A percentile compares a stretch with the other conserved stretches of the same genome.
Evolutionary conservation across 164 flowering plant genomes (phyloP).

Genomic region (Nymphaea thermarum): DNA sequence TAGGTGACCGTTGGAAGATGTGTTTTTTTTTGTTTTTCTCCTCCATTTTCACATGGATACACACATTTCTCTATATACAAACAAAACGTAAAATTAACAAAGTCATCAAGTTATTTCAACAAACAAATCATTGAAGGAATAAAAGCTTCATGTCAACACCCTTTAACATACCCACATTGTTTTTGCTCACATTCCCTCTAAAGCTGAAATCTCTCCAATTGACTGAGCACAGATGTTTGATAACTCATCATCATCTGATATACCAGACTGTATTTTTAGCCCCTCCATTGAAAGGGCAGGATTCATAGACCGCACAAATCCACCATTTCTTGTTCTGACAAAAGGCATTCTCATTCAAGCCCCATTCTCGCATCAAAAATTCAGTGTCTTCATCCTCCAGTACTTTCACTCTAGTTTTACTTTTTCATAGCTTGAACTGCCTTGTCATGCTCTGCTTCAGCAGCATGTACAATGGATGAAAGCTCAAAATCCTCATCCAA

Average conservation of each 20-base stretch:
- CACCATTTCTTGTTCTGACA: slow-evolving; percentile 74
- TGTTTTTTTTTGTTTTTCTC: too few relatives aligned
- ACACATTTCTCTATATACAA: too few relatives aligned
- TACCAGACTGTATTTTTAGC: slow-evolving; percentile 80
- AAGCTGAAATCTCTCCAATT: slow-evolving; percentile 54
- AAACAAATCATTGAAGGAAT: too few relatives aligned
- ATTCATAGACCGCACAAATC: slow-evolving; percentile 85
- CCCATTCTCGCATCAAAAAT: slow-evolving; percentile 88
- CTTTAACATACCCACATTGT: neutral
- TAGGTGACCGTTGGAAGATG: too few relatives aligned
- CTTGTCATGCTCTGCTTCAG: slow-evolving; percentile 26
- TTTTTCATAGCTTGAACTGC: slow-evolving; percentile 13
- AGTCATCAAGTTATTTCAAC: too few relatives aligned
- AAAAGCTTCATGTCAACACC: too few relatives aligned
- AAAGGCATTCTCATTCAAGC: slow-evolving; percentile 61
- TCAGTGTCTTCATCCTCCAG: slow-evolving; percentile 80
- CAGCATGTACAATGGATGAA: slow-evolving; percentile 26
- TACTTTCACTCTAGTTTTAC: slow-evolving; percentile 46
- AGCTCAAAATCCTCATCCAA: slow-evolving; percentile 28
- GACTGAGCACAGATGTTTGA: slow-evolving; percentile 60
- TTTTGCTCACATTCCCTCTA: slow-evolving; percentile 38
- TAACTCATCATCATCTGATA: slow-evolving; percentile 72
- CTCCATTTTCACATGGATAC: too few relatives aligned
- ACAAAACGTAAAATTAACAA: too few relatives aligned
- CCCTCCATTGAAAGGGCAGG: slow-evolving; percentile 93